Evolutionary conservation across 352 stramenopile genomes (phyloP), one percentile per base, ranked within the genome.

Genomic region (Globisporangium okanoganense): DNA sequence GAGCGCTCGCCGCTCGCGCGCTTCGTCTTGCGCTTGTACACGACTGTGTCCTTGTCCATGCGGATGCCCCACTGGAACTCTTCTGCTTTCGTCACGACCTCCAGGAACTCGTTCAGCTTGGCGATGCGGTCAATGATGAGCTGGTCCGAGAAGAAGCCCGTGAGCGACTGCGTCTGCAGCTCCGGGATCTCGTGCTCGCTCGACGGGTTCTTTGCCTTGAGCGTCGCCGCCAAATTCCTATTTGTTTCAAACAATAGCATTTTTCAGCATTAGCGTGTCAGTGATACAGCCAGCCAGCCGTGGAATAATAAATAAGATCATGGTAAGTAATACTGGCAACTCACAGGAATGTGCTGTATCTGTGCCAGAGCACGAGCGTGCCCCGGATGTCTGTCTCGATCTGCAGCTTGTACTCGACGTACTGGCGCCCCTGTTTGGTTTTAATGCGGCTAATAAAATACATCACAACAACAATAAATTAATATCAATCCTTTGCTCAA

Each of bases 41-140:
- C 85, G 73, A 85, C 89, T 65, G 83, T 93, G 68, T 93, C 83
- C 69, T 95, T 92, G 71, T 95, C 83, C 86, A 95, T 92, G 73
- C 85, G 82, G 70, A 95, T 95, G 44, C 83, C 85, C 85, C 85
- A 95, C 60, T 95, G 83, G 70, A 95, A 93, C 65, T 90, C 82
- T 55, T 92, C 82, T 18, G 83, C 81, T 65, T 89, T 90, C 54
- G 83, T 92, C 52, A 92, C 83, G 35, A 90, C 82, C 62, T 92
- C 82, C 58, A 95, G 65, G 58, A 95, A 95, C 70, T 92, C 80
- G 65, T 95, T 95, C 7, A 95, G 72, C 60, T 91, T 90, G 33
- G 78, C 83, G 60, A 95, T 91, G 55, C 83, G 84, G 70, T 93
- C 84, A 36, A 90, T 79, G 52, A 93, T 91, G n/a, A 93, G 66